These are phyloP conservation scores for Carex scoparia DNA, from an alignment of 176 grass and related monocot genomes.

Conservation along the genomic window DNA sequence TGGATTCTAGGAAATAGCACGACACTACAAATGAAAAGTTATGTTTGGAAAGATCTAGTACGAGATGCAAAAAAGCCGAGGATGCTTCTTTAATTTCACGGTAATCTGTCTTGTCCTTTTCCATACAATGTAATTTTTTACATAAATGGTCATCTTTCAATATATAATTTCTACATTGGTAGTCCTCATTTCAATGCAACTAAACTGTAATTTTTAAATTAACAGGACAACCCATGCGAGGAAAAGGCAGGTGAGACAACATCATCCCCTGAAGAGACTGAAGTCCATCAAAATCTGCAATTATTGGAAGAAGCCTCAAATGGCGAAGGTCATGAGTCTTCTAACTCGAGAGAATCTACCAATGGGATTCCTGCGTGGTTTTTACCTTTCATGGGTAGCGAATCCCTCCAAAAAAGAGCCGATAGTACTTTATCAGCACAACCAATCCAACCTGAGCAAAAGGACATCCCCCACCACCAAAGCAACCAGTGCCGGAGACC, in stretches of 20 bases:
- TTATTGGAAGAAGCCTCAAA: not conserved
- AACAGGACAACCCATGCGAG: not conserved
- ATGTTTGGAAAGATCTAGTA: constrained; percentile 46
- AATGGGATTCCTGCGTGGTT: too few relatives aligned
- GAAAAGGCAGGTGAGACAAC: not conserved
- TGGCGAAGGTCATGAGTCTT: not conserved
- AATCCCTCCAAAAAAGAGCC: not conserved
- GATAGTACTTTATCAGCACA: not conserved
- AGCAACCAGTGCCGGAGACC: not conserved
- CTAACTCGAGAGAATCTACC: not conserved
- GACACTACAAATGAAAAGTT: constrained; percentile 36
- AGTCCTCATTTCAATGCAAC: not conserved
- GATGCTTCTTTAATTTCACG: constrained; percentile 21
- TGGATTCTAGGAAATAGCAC: constrained; percentile 51
- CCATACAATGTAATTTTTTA: not conserved
- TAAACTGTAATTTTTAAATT: not conserved
- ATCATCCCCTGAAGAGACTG: not conserved
- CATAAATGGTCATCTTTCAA: not conserved
- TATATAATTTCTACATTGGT: not conserved
- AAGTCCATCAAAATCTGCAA: not conserved
- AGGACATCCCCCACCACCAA: not conserved
- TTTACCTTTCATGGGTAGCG: too few relatives aligned
- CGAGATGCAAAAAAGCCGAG: constrained; percentile 36
- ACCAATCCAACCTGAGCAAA: not conserved
- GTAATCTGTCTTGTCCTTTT: not conserved